Evolutionary conservation across 345 rosid species (phyloP).

Genomic region (Durio zibethinus): DNA sequence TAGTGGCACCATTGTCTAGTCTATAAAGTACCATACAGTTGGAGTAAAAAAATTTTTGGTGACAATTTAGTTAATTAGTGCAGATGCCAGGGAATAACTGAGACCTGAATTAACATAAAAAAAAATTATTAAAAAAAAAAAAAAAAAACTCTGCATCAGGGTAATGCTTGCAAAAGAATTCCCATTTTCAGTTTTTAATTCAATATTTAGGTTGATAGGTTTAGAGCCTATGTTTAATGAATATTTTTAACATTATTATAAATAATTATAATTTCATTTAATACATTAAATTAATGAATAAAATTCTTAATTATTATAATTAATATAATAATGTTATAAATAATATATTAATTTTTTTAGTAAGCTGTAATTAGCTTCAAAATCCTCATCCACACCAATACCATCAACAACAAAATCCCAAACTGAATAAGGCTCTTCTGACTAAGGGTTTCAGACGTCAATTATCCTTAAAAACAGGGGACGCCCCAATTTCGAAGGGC

Average conservation of each 20-base stretch:
- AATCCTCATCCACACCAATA: neutral
- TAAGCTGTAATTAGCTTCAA: neutral
- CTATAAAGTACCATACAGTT: neutral
- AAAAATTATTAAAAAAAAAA: too few relatives aligned
- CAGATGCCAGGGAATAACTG: neutral
- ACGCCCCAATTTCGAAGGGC: conserved; percentile 9
- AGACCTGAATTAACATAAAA: neutral
- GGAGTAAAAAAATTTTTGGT: neutral
- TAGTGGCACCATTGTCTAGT: neutral
- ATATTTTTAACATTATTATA: too few relatives aligned
- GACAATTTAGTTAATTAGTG: neutral
- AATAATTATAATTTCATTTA: too few relatives aligned
- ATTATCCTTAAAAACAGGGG: neutral
- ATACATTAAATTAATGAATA: too few relatives aligned
- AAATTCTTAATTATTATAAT: too few relatives aligned
- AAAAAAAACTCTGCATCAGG: neutral
- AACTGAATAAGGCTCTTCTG: neutral
- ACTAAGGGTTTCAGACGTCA: neutral
- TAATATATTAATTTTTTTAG: too few relatives aligned
- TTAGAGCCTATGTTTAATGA: too few relatives aligned
- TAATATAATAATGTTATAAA: too few relatives aligned
- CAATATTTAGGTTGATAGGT: neutral
- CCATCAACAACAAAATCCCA: neutral
- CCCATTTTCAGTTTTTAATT: neutral
- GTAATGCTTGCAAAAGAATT: neutral